These are phyloP conservation scores for Rauvolfia tetraphylla DNA, from an alignment of 257 asterid genomes.

Conservation along the genomic window DNA sequence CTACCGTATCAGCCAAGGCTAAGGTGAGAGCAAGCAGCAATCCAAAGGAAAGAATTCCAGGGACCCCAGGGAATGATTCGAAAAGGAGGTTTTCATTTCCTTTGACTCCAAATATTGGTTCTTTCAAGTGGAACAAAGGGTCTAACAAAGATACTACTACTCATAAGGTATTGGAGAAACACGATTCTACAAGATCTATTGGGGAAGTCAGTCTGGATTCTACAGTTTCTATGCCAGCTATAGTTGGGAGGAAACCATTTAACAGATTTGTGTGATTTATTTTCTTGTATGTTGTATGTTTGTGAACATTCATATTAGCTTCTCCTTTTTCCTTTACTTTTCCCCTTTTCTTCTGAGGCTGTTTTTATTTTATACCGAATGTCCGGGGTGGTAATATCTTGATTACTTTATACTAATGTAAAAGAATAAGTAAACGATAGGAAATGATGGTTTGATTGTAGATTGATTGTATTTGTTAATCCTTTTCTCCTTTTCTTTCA, in stretches of 20 bases:
- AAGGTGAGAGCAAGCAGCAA: conserved; percentile 68
- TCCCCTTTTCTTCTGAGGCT: conserved; percentile 14
- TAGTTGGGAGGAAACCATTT: conserved; percentile 72
- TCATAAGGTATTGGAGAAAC: conserved; percentile 43
- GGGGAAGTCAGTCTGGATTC: conserved; percentile 63
- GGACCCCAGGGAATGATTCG: conserved; percentile 64
- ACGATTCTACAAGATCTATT: conserved; percentile 40
- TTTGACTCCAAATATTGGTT: conserved; percentile 55
- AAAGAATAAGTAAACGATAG: conserved; percentile 29
- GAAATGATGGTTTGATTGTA: conserved; percentile 3
- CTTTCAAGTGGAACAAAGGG: conserved; percentile 76
- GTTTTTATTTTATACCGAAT: conserved; percentile 20
- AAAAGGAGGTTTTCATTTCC: conserved; percentile 85
- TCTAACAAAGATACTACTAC: conserved; percentile 53
- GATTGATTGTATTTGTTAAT: not conserved
- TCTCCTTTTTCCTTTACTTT: not conserved
- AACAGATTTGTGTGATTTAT: conserved; percentile 90
- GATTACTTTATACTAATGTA: conserved; percentile 32
- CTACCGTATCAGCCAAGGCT: conserved; percentile 83
- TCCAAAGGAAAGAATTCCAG: conserved; percentile 67
- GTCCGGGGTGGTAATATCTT: conserved; percentile 29
- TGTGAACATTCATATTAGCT: conserved; percentile 27
- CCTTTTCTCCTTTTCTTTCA: not conserved
- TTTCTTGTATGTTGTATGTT: conserved; percentile 16
- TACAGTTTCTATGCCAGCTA: conserved; percentile 71